Base-by-base conservation (phyloP, 129 eudicot genomes). In the Rutidosis leptorrhynchoides region DNA sequence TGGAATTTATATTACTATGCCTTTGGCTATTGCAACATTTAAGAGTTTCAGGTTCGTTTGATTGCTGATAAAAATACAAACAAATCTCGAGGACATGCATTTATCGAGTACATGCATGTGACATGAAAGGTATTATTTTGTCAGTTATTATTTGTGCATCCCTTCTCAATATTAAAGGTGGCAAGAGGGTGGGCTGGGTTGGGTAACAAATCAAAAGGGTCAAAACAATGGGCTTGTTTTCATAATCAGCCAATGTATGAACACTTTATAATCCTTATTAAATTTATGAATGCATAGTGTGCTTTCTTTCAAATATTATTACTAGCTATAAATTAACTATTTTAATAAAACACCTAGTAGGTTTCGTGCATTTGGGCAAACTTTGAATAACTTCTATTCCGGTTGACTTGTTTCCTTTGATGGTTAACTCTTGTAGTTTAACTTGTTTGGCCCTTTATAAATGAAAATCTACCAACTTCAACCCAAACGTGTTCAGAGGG, bases 21-120 rank as follows among this genome's bases (percentile, higher is more conserved):
- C 14, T 59, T 10, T 65, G 25, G 64, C 53, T 66, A 8, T 70
- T 53, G 67, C 27, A 64, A 72, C 27, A 20, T 19, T n/a, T 26
- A 40, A 48, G 80, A 45, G 62, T 78, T 87, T 16, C 95, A 88
- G 99, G 99, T 93, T 51, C 95, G 89, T 29, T 77, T 93, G 90
- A 79, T 87, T 42, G 76, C 83, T 26, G 96, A 93, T 64, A 86
- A 88, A 70, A 88, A 82, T 62, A 64, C 89, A 22, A 93, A 80
- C 75, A 89, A 86, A 66, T 95, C 99, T 26, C 82, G 89, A 83
- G 99, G 99, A 65, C 89, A 93, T 79, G 96, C 95, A 52, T 93
- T 93, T 70, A 93, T 93, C 24, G 99, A 58, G 67, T 89, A 81
- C 70, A 78, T 87, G 76, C 99, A 93, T 70, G 96, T n/a, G 99